A percentile compares a stretch with the other conserved stretches of the same genome.
phyloP scores from a whole-genome alignment of 177 flowering plant genomes.

The Vitis hybrid region DNA sequence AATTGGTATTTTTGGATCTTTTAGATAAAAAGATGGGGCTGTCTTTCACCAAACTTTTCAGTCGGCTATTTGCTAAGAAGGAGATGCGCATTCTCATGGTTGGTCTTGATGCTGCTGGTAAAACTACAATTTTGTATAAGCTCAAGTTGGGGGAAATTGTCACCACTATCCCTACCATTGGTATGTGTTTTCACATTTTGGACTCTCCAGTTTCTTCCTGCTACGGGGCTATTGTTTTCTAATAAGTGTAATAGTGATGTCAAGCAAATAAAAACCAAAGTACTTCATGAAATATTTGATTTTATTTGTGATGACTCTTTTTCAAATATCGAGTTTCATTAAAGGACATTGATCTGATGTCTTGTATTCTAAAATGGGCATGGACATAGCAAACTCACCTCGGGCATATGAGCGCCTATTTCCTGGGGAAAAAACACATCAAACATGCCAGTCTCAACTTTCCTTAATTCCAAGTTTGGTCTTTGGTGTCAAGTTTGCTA shows the following conservation, averaged over 20 bases:
- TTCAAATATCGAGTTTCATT: too few species aligned
- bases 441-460: too few species aligned
- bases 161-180: conserved; percentile 47
- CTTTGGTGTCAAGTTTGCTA: too few species aligned
- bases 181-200: conserved; percentile 20
- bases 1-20: neutral
- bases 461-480: too few species aligned
- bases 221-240: neutral
- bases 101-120: conserved; percentile 61
- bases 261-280: neutral
- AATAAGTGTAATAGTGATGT: neutral
- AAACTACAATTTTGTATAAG: conserved; percentile 50
- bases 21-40: conserved; percentile 36
- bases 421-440: too few species aligned
- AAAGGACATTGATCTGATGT: too few species aligned
- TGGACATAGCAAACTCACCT: too few species aligned
- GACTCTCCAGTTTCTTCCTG: neutral
- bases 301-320: too few species aligned
- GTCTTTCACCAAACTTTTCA: conserved; percentile 46
- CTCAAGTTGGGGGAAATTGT: conserved; percentile 49
- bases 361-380: too few species aligned
- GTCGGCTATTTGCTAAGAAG: conserved; percentile 45
- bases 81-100: conserved; percentile 59
- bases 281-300: neutral
- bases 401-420: too few species aligned